phyloP scores from a whole-genome alignment of 2,329 filamentous ascomycete genomes.

The Ceratocystis alfenasii region DNA sequence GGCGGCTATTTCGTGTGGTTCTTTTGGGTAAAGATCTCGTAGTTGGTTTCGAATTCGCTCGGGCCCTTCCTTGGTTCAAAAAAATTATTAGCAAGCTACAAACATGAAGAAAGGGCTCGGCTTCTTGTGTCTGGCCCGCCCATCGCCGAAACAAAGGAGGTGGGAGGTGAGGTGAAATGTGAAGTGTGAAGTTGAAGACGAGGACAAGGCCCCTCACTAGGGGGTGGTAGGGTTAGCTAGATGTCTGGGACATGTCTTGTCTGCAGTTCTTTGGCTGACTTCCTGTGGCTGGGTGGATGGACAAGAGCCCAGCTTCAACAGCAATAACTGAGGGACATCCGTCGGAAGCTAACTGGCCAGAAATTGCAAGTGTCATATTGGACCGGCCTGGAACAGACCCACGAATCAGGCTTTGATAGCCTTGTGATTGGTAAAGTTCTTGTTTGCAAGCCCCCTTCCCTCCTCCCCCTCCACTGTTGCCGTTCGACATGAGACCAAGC shows the following conservation, averaged over 20 bases:
- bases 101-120: slow-evolving; percentile 3
- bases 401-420: neutral
- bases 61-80: slow-evolving; percentile 2
- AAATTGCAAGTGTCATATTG: neutral
- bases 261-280: neutral
- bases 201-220: neutral
- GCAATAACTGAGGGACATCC: neutral
- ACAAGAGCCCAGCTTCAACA: neutral
- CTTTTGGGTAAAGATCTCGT: slow-evolving; percentile 11
- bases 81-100: neutral
- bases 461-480: neutral
- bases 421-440: neutral
- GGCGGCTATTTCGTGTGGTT: neutral
- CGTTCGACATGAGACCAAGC: slow-evolving; percentile 5
- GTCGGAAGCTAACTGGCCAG: neutral
- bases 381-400: neutral
- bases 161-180: neutral
- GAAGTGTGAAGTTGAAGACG: neutral
- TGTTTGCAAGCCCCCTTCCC: neutral
- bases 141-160: slow-evolving; percentile 10
- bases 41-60: slow-evolving; percentile 11
- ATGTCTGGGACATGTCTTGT: neutral
- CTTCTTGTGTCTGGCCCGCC: neutral
- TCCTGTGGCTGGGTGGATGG: neutral
- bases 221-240: neutral